Evolutionary conservation across 176 grass and related monocot genomes (phyloP).

Genomic region (Ensete glaucum): DNA sequence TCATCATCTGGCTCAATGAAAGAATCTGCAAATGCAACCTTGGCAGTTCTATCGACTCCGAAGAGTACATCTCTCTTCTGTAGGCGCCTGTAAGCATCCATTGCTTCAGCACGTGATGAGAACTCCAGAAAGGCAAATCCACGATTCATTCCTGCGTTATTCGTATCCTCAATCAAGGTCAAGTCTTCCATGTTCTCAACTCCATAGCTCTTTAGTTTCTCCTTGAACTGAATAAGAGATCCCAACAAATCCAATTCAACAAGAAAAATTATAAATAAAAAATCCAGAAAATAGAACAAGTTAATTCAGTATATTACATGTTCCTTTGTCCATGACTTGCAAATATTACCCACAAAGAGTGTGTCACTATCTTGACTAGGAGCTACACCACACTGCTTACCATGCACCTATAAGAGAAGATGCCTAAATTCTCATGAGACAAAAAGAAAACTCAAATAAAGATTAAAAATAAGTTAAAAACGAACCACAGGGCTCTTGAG

Average conservation of each 20-base stretch:
- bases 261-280: conserved; percentile 6
- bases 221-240: conserved; percentile 53
- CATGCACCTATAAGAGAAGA: conserved; percentile 47
- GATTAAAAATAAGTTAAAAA: conserved; percentile 3
- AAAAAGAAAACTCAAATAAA: neutral
- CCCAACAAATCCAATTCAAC: neutral
- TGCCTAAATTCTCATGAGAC: conserved; percentile 14
- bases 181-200: conserved; percentile 82
- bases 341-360: conserved; percentile 90
- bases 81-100: conserved; percentile 73
- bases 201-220: conserved; percentile 79
- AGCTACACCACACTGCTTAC: conserved; percentile 83
- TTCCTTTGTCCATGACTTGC: conserved; percentile 96
- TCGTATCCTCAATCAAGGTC: conserved; percentile 58
- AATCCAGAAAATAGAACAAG: conserved; percentile 6
- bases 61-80: conserved; percentile 82
- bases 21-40: conserved; percentile 93
- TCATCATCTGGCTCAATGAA: conserved; percentile 72
- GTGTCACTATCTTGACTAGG: conserved; percentile 92
- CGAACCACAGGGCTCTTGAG: conserved; percentile 70
- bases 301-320: conserved; percentile 35
- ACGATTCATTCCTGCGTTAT: conserved; percentile 76
- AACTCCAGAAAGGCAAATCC: conserved; percentile 96
- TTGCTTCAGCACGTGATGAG: conserved; percentile 76
- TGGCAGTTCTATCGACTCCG: conserved; percentile 72